Base-by-base conservation (phyloP, 805 yeast species). In the Cyberlindnera xylosilytica region DNA sequence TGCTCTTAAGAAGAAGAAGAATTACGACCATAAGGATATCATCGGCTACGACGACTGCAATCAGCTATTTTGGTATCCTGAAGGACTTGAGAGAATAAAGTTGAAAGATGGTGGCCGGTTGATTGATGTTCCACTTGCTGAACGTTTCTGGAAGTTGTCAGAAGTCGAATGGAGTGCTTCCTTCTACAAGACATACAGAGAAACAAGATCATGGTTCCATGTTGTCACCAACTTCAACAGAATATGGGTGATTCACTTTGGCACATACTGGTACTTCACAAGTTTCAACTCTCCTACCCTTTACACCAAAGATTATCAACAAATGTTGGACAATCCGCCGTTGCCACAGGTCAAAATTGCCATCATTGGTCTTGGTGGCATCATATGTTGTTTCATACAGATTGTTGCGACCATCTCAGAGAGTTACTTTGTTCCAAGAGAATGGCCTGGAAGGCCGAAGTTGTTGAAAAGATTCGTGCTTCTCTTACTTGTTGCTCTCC, bases 31-130 rank as follows among this genome's bases (percentile, higher is more conserved):
- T 57, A 70, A 76, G 17, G 68, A 73, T 34, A 76, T 79, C 7
- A 81, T 88, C 45, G 97, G 97, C 0, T 88, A 88, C 60, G 97
- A 88, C 64, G 97, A 88, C 61, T 77, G 87, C 58, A 88, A 88
- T 59, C 96, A 88, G 55, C 65, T 84, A 15, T 88, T 88, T 57
- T 88, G 97, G 97, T 83, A 84, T 52, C 74, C 79, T 1, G 76
- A 79, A 47, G 90, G 95, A 0, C 68, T 88, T 29, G 78, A 78
- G 47, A 70, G 76, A 40, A 68, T 88, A n/a, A 61, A 62, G 2
- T 57, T 83, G 23, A 57, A 63, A 8, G 66, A 72, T 4, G 67
- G 68, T 31, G 61, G 60, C 4, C 62, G 63, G 34, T 58, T 86
- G 19, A 74, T 86, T 62, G 78, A 75, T 45, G 51, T 76, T 20